Base-by-base conservation (phyloP, 2,329 filamentous ascomycete species). In the Sporothrix pseudoabietina region DNA sequence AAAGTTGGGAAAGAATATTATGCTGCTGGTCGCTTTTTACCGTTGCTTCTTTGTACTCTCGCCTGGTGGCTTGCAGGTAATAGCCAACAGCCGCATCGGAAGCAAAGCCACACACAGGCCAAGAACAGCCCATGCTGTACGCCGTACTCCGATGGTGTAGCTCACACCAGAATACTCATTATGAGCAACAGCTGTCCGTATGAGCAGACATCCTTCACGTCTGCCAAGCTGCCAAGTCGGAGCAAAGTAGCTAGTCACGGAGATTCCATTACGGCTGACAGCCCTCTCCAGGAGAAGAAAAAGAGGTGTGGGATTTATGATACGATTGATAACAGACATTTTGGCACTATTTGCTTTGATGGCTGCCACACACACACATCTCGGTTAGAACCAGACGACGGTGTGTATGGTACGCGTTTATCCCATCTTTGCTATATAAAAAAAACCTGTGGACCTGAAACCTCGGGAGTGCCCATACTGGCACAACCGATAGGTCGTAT, bases 261-360 rank as follows among this genome's bases (percentile, higher is more conserved):
- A 65, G 59, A 65, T 65, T 65, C 59, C 59, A 65, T 44, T 5
- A 65, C 59, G 59, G 59, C 39, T 44, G 32, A 44, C 35, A 44
- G 35, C 35, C 22, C 32, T 19, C 14, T 8, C 2, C 47, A 19
- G n/a, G 3, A 16, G 47, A 6, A 16, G 6, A 52, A 12, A 10
- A 55, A 55, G 30, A 35, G 30, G 55, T 35, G 19, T 44, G 39
- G n/a, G n/a, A 63, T 63, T 8, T 41, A 22, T 12, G 19, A n/a
- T 41, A 55, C 52, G 3, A 9, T 22, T 22, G 52, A 22, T 2
- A 22, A 9, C 9, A 55, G 26, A 26, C 59, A 41, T 12, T 35
- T 35, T 39, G 35, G 39, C 59, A 26, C 59, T 65, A 44, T 44
- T 44, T 65, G 59, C n/a, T 22, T 63, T 44, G 19, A n/a, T 12